Conservation (phyloP, 176 grass and related monocot genomes). For the Rhynchospora breviuscula region DNA sequence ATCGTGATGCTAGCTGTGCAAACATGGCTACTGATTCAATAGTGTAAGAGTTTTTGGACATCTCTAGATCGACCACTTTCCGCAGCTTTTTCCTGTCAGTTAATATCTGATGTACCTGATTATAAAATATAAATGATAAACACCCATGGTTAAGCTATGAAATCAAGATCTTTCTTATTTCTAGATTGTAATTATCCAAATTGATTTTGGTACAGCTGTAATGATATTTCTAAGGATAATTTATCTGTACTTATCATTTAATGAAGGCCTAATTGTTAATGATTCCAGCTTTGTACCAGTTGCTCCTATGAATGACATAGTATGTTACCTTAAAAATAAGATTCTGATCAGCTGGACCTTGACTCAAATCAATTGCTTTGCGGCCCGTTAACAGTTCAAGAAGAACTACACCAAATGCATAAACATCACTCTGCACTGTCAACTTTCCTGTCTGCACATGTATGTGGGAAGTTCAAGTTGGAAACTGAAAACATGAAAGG, state of each 20-base stretch:
- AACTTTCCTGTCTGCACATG: conserved; percentile 83
- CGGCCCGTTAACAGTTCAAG: conserved; percentile 96
- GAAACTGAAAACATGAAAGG: neutral
- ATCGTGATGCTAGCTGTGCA: conserved; percentile 69
- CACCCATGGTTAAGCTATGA: neutral
- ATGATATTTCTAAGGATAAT: neutral
- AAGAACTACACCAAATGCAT: conserved; percentile 95
- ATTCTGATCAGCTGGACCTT: conserved; percentile 68
- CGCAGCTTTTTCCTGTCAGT: conserved; percentile 69
- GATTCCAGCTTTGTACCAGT: neutral
- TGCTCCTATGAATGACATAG: neutral
- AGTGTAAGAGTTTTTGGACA: conserved; percentile 64
- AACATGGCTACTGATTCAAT: conserved; percentile 64
- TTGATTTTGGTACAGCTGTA: neutral
- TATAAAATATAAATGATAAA: neutral
- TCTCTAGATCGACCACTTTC: conserved; percentile 78
- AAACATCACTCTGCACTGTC: conserved; percentile 91
- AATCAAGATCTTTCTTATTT: neutral
- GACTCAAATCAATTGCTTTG: conserved; percentile 85
- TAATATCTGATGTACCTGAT: conserved; percentile 53
- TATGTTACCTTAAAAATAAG: conserved; percentile 57
- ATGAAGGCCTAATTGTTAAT: neutral
- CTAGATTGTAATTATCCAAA: neutral
- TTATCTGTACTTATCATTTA: neutral
- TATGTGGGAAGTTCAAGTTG: neutral